A percentile compares a stretch with the other conserved stretches of the same genome.
phyloP scores from a whole-genome alignment of 1,139 yeast genomes.

The Diutina mesorugosa region DNA sequence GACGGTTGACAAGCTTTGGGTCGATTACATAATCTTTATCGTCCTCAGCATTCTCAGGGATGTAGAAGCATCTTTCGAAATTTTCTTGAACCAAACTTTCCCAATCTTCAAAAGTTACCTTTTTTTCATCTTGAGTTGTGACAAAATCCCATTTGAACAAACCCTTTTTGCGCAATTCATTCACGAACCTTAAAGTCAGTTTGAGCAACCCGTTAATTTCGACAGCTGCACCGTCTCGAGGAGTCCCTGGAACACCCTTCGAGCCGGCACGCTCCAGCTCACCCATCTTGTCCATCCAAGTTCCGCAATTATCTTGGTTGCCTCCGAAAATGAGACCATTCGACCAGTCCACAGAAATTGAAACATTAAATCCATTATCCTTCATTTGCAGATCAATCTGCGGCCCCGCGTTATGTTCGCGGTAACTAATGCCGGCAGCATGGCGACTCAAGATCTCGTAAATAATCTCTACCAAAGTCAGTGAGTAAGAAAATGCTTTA shows the following conservation, averaged over 20 bases:
- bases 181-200: constrained; percentile 71
- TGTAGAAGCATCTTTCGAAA: constrained; percentile 68
- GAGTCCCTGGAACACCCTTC: constrained; percentile 91
- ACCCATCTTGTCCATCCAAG: constrained; percentile 99
- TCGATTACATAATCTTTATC: constrained; percentile 50
- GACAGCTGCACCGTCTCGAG: constrained; percentile 93
- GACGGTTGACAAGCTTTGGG: constrained; percentile 56
- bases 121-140: constrained; percentile 35
- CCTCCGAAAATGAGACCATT: constrained; percentile 90
- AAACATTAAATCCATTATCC: constrained; percentile 84
- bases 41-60: constrained; percentile 48
- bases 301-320: constrained; percentile 85
- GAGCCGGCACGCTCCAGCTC: constrained; percentile 76
- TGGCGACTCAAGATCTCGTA: constrained; percentile 77
- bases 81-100: constrained; percentile 50
- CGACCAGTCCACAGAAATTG: constrained; percentile 71
- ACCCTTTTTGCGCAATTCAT: constrained; percentile 40
- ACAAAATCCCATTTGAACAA: constrained; percentile 22
- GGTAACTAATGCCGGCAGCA: constrained; percentile 73
- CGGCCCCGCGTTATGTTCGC: constrained; percentile 95
- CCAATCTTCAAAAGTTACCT: constrained; percentile 53
- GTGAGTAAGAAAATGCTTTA: constrained; percentile 60
- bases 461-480: constrained; percentile 62
- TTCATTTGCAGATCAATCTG: constrained; percentile 83
- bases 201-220: constrained; percentile 85